Conservation (phyloP, 148 eudicot species). For the Camellia lanceoleosa region DNA sequence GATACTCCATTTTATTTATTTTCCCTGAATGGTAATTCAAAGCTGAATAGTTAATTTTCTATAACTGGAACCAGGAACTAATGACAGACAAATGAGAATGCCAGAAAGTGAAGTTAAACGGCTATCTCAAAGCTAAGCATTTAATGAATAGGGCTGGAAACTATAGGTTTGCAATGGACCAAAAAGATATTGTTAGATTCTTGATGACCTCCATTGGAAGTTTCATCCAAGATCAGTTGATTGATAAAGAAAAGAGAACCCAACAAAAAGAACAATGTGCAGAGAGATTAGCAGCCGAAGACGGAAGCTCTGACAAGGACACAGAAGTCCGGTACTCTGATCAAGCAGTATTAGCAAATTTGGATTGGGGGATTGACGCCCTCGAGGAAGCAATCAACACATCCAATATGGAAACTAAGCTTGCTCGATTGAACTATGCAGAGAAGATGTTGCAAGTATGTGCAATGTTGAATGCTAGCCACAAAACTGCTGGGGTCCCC, state of each 20-base stretch:
- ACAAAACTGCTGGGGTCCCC: conserved; percentile 52
- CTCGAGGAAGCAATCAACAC: conserved; percentile 59
- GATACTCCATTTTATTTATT: not conserved
- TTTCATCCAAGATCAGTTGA: conserved; percentile 45
- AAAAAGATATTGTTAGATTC: conserved; percentile 32
- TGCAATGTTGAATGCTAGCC: conserved; percentile 44
- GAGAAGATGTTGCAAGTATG: conserved; percentile 63
- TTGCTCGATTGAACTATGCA: conserved; percentile 47
- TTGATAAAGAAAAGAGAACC: conserved; percentile 38
- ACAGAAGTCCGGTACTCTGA: conserved; percentile 52
- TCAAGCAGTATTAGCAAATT: conserved; percentile 56
- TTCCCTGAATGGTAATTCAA: not conserved
- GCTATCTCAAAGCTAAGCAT: not conserved
- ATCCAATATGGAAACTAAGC: conserved; percentile 46
- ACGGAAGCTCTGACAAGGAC: conserved; percentile 27
- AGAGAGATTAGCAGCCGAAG: conserved; percentile 51
- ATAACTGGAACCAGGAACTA: not conserved
- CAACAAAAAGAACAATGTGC: conserved; percentile 56
- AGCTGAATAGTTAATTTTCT: not conserved
- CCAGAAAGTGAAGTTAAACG: not conserved
- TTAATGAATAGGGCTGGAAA: conserved; percentile 29
- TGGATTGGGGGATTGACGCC: conserved; percentile 63
- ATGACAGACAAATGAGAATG: not conserved
- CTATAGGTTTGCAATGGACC: conserved; percentile 37
- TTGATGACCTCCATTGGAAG: conserved; percentile 38